Percentiles rank a stretch among this genome's conserved stretches.
phyloP scores from a whole-genome alignment of 2,329 filamentous ascomycete genomes.

The Endoconidiophora polonica region DNA sequence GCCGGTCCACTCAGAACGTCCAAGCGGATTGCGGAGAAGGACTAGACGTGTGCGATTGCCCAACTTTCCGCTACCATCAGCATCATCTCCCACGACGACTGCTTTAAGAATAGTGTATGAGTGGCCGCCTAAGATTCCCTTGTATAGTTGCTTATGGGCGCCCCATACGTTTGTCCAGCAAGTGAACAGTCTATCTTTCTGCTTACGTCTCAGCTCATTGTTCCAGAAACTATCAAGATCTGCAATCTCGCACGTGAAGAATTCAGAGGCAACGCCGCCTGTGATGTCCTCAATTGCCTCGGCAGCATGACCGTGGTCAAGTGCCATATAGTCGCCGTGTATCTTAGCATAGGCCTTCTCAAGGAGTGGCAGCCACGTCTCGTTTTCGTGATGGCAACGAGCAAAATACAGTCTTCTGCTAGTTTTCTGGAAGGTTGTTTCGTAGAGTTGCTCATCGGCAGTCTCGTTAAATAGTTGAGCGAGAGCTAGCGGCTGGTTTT shows the following conservation, averaged over 20 bases:
- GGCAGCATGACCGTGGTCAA: slow-evolving; percentile 54
- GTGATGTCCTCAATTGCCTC: slow-evolving; percentile 41
- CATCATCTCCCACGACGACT: slow-evolving; percentile 13
- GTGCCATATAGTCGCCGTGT: slow-evolving; percentile 61
- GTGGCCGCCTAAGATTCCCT: slow-evolving; percentile 41
- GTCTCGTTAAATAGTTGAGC: no score
- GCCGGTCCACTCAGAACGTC: slow-evolving; percentile 42
- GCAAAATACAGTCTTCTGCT: slow-evolving; percentile 66
- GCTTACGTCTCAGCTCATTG: slow-evolving; percentile 60
- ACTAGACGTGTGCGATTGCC: slow-evolving; percentile 26
- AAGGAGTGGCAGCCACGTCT: slow-evolving; percentile 66
- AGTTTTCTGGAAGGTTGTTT: slow-evolving; percentile 52
- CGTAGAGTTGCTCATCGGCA: no score
- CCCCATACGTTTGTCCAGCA: slow-evolving; percentile 30
- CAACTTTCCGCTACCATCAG: no score
- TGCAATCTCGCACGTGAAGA: slow-evolving; percentile 50
- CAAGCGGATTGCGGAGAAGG: slow-evolving; percentile 43
- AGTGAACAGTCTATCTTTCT: slow-evolving; percentile 58
- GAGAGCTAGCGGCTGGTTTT: slow-evolving; percentile 24
- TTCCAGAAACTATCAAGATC: slow-evolving; percentile 53
- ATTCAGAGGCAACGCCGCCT: slow-evolving; percentile 49
- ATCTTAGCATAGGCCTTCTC: slow-evolving; percentile 78
- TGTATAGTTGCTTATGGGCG: slow-evolving; percentile 21
- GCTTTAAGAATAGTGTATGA: slow-evolving; percentile 35
- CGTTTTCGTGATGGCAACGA: slow-evolving; percentile 56